Evolutionary conservation across 257 asterid species (phyloP).

Genomic region (Marsdenia floribunda): DNA sequence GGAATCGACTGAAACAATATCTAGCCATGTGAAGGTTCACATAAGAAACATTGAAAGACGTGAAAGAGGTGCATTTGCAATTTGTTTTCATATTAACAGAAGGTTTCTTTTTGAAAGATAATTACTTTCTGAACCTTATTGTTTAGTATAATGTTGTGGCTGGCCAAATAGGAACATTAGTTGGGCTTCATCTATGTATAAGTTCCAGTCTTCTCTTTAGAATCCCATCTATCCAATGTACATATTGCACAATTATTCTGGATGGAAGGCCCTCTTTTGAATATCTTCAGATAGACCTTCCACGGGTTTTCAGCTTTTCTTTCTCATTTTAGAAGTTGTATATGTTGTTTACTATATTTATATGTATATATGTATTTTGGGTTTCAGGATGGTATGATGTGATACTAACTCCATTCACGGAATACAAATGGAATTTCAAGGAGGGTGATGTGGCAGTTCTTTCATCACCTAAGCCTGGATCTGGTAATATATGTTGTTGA

Average conservation of each 20-base stretch:
- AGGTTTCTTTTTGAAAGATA: not conserved
- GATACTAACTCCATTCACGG: constrained; percentile 61
- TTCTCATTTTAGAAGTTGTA: not conserved
- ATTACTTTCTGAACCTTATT: too few relatives aligned
- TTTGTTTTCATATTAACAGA: constrained; percentile 3
- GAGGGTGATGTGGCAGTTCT: constrained; percentile 99
- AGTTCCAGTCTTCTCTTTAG: not conserved
- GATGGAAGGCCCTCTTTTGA: not conserved
- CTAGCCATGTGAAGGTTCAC: constrained; percentile 70
- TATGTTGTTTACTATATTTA: not conserved
- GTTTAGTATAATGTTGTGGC: not conserved
- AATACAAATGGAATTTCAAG: constrained; percentile 84
- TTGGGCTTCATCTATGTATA: not conserved
- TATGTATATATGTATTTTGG: not conserved
- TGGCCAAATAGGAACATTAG: not conserved
- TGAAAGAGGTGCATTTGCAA: constrained; percentile 73
- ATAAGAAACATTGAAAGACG: constrained; percentile 75
- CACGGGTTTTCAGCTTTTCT: not conserved
- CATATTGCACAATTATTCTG: not conserved
- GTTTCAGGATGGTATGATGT: constrained; percentile 94
- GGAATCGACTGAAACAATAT: constrained; percentile 60
- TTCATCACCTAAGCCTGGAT: constrained; percentile 85
- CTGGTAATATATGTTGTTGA: constrained; percentile 43
- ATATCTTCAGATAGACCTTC: not conserved
- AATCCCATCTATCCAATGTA: not conserved